phyloP scores from a whole-genome alignment of 345 rosid species.

The Capsella bursapastoris region DNA sequence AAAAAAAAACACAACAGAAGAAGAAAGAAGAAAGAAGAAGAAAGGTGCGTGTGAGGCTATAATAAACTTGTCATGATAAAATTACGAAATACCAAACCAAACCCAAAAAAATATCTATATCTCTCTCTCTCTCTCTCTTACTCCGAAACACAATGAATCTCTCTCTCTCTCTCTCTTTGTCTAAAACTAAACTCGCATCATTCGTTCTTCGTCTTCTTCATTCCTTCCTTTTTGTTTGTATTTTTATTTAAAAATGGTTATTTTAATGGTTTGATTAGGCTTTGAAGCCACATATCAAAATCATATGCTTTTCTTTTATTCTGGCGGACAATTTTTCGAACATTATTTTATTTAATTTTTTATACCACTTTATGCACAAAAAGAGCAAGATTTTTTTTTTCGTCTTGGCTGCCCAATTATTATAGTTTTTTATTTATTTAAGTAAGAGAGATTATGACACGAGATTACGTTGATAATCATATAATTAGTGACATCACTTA shows the following conservation, averaged over 20 bases:
- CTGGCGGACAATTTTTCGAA: conserved; percentile 41
- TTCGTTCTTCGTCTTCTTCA: conserved; percentile 30
- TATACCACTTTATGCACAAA: conserved; percentile 12
- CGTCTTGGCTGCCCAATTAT: conserved; percentile 17
- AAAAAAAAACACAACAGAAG: conserved; percentile 1
- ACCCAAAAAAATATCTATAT: too few species aligned
- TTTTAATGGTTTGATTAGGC: conserved; percentile 17
- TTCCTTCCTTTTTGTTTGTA: background rate
- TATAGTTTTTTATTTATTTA: background rate
- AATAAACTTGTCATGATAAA: conserved; percentile 38
- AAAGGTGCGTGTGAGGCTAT: conserved; percentile 36
- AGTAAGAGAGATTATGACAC: conserved; percentile 13
- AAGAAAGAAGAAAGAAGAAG: conserved; percentile 23
- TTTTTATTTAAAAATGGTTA: background rate
- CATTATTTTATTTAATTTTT: conserved; percentile 23
- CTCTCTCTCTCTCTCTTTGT: conserved; percentile 1
- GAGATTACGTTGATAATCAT: conserved; percentile 28
- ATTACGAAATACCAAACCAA: conserved; percentile 22
- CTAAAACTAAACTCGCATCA: conserved; percentile 3
- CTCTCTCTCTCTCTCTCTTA: conserved; percentile 22
- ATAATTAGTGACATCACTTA: conserved; percentile 23
- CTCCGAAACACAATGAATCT: conserved; percentile 34
- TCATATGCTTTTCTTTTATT: conserved; percentile 32
- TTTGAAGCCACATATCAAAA: conserved; percentile 39
- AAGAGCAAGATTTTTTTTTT: conserved; percentile 29